These are phyloP conservation scores for Metarhizium anisopliae DNA, from an alignment of 2,329 filamentous ascomycete genomes.

Conservation along the genomic window DNA sequence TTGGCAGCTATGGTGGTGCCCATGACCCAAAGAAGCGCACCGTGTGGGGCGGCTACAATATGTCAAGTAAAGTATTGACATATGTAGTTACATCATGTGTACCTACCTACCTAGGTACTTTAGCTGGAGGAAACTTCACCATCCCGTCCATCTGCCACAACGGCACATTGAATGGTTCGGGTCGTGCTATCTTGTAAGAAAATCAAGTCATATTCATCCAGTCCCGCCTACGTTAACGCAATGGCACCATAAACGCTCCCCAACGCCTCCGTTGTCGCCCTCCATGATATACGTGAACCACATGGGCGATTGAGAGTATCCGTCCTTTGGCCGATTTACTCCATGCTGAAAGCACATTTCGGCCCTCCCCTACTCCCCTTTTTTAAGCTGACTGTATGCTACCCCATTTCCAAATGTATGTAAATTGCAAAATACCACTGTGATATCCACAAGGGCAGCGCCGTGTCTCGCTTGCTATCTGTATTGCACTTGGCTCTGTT, in stretches of 20 bases:
- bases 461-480: neutral
- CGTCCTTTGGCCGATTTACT: slow-evolving; percentile 2
- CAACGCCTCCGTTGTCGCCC: neutral
- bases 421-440: neutral
- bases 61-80: no score
- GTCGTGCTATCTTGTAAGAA: no score
- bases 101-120: no score
- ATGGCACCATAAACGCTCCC: neutral
- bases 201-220: neutral
- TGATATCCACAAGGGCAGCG: neutral
- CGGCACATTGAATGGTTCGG: no score
- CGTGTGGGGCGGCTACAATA: neutral
- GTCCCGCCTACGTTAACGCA: neutral
- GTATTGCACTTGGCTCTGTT: neutral
- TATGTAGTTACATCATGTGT: no score
- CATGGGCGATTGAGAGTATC: neutral
- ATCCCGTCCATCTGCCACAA: no score
- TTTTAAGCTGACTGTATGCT: neutral
- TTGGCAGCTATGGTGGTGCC: no score
- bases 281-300: neutral
- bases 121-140: no score
- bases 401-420: slow-evolving; percentile 3
- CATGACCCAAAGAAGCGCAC: neutral
- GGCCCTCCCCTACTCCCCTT: neutral
- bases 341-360: slow-evolving; percentile 8